Conservation (phyloP, 2,329 filamentous ascomycete genomes). For the Cryphonectria carpinicola region DNA sequence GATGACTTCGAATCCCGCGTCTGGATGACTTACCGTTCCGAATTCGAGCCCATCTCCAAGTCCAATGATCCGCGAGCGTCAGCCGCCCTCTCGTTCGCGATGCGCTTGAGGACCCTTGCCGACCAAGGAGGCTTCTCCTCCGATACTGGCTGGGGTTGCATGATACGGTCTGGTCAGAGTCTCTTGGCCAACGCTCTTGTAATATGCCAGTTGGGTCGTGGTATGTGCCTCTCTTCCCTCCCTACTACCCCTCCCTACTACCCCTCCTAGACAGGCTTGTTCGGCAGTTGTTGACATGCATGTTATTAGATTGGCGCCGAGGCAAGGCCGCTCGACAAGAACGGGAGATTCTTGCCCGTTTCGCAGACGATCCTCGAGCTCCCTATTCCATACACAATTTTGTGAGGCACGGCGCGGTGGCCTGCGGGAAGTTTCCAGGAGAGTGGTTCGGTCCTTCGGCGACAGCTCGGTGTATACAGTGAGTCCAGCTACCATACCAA, state of each 20-base stretch:
- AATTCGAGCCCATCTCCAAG: constrained; percentile 81
- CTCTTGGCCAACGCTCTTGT: constrained; percentile 84
- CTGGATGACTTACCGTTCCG: constrained; percentile 95
- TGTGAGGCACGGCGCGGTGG: constrained; percentile 81
- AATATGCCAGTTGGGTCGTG: constrained; percentile 75
- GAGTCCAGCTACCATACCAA: constrained; percentile 41
- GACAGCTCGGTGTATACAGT: constrained; percentile 93
- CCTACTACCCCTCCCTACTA: too few relatives aligned
- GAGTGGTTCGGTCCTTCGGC: constrained; percentile 99
- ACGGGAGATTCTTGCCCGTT: constrained; percentile 73
- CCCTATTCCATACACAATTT: constrained; percentile 96
- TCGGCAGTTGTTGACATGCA: constrained; percentile 1
- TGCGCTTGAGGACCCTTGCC: constrained; percentile 78
- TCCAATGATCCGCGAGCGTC: constrained; percentile 74
- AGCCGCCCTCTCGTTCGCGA: constrained; percentile 76
- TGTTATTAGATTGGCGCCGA: constrained; percentile 71
- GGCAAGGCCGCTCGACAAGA: constrained; percentile 63
- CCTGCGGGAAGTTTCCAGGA: constrained; percentile 92
- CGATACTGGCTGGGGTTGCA: constrained; percentile 97
- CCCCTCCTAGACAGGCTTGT: neutral
- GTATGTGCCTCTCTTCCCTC: constrained; percentile 50
- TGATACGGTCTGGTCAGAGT: constrained; percentile 96
- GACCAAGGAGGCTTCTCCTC: constrained; percentile 85
- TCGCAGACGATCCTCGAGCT: constrained; percentile 83
- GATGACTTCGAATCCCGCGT: constrained; percentile 91